Percentiles rank a stretch among this genome's conserved stretches.
These are phyloP conservation scores for Aspergillus viridinutans DNA, from an alignment of 2,329 filamentous ascomycete species.

Conservation along the genomic window DNA sequence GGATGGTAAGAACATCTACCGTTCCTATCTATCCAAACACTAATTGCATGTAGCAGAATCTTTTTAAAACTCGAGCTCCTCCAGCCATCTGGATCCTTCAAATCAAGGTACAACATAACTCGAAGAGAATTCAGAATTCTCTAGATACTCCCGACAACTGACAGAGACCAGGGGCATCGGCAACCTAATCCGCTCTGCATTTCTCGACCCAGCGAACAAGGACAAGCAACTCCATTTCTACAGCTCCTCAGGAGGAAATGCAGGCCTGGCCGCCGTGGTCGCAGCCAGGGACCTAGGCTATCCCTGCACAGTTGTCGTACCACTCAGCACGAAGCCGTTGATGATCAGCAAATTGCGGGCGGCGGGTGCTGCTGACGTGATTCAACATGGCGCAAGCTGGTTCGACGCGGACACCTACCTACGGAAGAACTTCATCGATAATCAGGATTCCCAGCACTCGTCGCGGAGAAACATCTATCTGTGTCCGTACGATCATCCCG, in stretches of 20 bases:
- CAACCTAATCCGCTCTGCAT: slow-evolving; percentile 30
- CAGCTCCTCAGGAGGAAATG: slow-evolving; percentile 74
- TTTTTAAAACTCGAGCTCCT: slow-evolving; percentile 78
- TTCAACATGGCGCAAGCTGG: slow-evolving; percentile 64
- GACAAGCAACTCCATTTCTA: slow-evolving; percentile 61
- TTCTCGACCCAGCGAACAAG: slow-evolving; percentile 20
- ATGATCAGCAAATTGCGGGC: slow-evolving; percentile 66
- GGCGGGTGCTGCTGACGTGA: slow-evolving; percentile 60
- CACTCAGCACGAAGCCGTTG: slow-evolving; percentile 56
- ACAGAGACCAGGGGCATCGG: slow-evolving; percentile 30
- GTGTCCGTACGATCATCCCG: slow-evolving; percentile 36
- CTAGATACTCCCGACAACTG: neutral
- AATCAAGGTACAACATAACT: slow-evolving; percentile 52
- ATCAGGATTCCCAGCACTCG: slow-evolving; percentile 3
- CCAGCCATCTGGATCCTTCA: slow-evolving; percentile 78
- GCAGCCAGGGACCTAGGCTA: slow-evolving; percentile 61
- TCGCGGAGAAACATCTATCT: slow-evolving; percentile 28
- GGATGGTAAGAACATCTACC: slow-evolving; percentile 29
- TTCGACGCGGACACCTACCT: slow-evolving; percentile 65
- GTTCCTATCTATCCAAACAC: neutral
- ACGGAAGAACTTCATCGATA: slow-evolving; percentile 43
- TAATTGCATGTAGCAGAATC: slow-evolving; percentile 53
- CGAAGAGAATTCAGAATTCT: neutral
- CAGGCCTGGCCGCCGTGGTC: slow-evolving; percentile 71
- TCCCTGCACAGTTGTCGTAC: slow-evolving; percentile 69